phyloP scores from a whole-genome alignment of 805 yeast species.

The Lipomyces japonicus region DNA sequence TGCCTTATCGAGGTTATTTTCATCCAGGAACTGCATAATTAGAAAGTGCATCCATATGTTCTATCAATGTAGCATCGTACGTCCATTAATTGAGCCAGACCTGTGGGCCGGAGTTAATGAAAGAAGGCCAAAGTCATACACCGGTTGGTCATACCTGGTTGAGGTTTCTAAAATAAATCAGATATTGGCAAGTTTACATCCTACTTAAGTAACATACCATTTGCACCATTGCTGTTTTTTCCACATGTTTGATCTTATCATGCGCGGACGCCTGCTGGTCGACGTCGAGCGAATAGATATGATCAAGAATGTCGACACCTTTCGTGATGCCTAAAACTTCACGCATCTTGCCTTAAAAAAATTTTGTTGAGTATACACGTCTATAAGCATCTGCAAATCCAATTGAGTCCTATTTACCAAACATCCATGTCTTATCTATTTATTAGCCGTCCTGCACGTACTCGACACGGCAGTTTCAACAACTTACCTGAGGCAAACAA shows the following conservation, averaged over 20 bases:
- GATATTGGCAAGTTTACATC: not conserved
- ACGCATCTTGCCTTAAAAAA: constrained; percentile 50
- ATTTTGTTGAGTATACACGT: constrained; percentile 6
- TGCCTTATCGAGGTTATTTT: constrained; percentile 43
- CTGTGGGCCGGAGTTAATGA: constrained; percentile 34
- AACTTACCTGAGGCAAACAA: constrained; percentile 52
- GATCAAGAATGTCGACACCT: constrained; percentile 51
- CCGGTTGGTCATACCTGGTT: constrained; percentile 31
- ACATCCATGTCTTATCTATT: constrained; percentile 44
- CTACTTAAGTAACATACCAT: constrained; percentile 40
- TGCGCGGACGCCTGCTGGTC: constrained; percentile 46
- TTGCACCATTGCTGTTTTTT: constrained; percentile 56
- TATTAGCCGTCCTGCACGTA: not conserved
- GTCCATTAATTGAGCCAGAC: constrained; percentile 45
- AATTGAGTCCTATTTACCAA: constrained; percentile 32
- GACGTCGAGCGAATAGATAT: constrained; percentile 45
- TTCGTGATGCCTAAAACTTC: constrained; percentile 50
- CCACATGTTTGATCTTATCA: constrained; percentile 49
- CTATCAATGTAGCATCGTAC: constrained; percentile 21
- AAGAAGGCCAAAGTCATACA: not conserved
- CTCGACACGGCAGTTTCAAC: not conserved
- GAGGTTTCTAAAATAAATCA: constrained; percentile 32
- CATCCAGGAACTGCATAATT: constrained; percentile 30
- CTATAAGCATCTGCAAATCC: not conserved
- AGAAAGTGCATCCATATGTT: not conserved